Conservation (phyloP, 768 basidiomycete species). For the Serendipita sp. region DNA sequence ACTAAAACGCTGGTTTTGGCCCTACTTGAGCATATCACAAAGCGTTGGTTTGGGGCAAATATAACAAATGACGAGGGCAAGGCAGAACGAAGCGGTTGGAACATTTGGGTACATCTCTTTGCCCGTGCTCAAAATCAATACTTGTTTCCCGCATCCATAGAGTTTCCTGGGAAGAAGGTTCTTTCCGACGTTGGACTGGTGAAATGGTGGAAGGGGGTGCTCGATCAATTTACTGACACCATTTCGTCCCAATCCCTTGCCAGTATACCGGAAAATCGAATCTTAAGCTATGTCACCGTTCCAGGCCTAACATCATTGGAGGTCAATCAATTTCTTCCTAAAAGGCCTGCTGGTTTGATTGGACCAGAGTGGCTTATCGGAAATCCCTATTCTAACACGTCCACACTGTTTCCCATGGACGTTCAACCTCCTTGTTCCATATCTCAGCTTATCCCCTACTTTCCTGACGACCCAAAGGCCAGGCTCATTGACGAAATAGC, state of each 20-base stretch:
- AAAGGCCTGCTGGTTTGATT: conserved; percentile 6
- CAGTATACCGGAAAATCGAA: conserved; percentile 21
- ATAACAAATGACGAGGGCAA: neutral
- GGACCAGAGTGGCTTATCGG: conserved; percentile 48
- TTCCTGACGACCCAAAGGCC: conserved; percentile 94
- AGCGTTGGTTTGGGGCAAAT: neutral
- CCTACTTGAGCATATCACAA: conserved; percentile 27
- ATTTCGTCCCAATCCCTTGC: neutral
- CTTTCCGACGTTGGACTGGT: conserved; percentile 66
- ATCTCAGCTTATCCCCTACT: conserved; percentile 63
- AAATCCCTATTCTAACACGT: conserved; percentile 45
- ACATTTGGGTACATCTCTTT: conserved; percentile 74
- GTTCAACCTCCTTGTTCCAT: conserved; percentile 23
- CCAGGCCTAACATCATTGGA: conserved; percentile 11
- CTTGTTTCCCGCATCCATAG: conserved; percentile 76
- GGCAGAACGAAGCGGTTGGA: neutral
- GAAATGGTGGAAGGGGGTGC: conserved; percentile 79
- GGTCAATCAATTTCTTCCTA: conserved; percentile 15
- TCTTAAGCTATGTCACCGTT: conserved; percentile 27
- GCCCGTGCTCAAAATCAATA: conserved; percentile 85
- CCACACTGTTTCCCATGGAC: conserved; percentile 26
- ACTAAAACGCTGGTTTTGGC: conserved; percentile 51
- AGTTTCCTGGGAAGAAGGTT: conserved; percentile 50
- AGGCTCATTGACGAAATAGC: conserved; percentile 87
- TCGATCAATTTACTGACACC: conserved; percentile 16